Evolutionary conservation across 257 asterid species (phyloP), one percentile per base, ranked within the genome.

Genomic region (Lycium ferocissimum): DNA sequence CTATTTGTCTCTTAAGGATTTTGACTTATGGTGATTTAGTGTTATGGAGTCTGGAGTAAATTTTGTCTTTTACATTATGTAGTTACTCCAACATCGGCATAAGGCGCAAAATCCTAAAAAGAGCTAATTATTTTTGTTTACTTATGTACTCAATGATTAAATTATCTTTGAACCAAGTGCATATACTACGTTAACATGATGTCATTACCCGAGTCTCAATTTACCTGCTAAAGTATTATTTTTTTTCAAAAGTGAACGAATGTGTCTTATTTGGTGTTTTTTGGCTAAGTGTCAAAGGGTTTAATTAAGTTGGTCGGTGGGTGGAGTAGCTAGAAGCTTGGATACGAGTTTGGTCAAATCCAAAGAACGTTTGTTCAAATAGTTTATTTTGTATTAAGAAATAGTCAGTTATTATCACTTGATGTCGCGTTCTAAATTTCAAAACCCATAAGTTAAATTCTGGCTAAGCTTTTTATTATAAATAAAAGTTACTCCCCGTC

Each of bases 41-140:
- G 66, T 15, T 85, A 83, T 84, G 81, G 89, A 90, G 76, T 88
- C 88, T 89, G 86, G 90, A 84, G 84, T 38, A 20, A 66, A 78
- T 6, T 81, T 93, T 91, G 96, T 91, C 94, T 66, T 87, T 69
- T 88, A 78, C 59, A 69, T 79, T 2, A 18, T 91, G 94, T 84
- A 85, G 54, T 86, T 86, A 90, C 85, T 84, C 92, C 66, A 84
- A 13, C 53, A 53, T 76, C 47, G 85, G 87, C 76, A 86, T 89
- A 89, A 78, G 49, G 65, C 82, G 1, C 45, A 49, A 78, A 51
- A 14, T 51, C 63, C 18, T 54, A 26, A 26, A 53, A 76, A 84
- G 73, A 83, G 54, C 14, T 40, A 75, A 56, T 72, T 18, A 26
- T 45, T 43, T 67, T 45, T 43, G 51, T 56, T 56, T 67, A 63